These are phyloP conservation scores for Aspergillus pseudonomiae DNA, from an alignment of 2,329 filamentous ascomycete genomes.

Conservation along the genomic window DNA sequence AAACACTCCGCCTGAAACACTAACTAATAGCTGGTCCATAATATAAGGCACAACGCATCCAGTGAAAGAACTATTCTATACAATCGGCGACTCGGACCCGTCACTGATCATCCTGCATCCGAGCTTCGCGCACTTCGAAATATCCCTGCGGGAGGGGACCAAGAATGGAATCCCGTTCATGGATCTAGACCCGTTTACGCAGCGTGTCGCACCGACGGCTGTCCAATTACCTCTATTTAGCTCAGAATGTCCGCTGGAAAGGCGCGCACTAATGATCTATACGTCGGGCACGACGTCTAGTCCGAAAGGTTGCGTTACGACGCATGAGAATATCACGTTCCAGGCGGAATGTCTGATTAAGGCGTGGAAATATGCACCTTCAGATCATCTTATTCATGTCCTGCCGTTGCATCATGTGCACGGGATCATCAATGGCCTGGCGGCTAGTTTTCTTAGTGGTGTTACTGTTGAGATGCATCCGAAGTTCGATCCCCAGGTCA, in stretches of 20 bases:
- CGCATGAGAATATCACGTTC: slow-evolving; percentile 44
- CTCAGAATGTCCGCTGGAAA: slow-evolving; percentile 28
- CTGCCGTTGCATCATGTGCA: slow-evolving; percentile 56
- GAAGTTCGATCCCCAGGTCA: slow-evolving; percentile 47
- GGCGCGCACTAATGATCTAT: slow-evolving; percentile 47
- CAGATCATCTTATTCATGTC: slow-evolving; percentile 53
- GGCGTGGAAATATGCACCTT: slow-evolving; percentile 34
- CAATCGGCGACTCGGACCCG: slow-evolving; percentile 46
- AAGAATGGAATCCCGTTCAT: slow-evolving; percentile 35
- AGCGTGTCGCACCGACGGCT: slow-evolving; percentile 24
- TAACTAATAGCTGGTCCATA: not conserved
- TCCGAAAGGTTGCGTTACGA: slow-evolving; percentile 49
- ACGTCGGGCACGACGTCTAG: slow-evolving; percentile 46
- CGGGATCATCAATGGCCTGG: slow-evolving; percentile 54
- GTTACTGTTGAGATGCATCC: slow-evolving; percentile 53
- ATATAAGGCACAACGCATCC: slow-evolving; percentile 45
- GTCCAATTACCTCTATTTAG: slow-evolving; percentile 37
- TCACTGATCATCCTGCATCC: slow-evolving; percentile 47
- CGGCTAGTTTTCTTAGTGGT: slow-evolving; percentile 50
- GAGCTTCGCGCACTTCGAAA: slow-evolving; percentile 38
- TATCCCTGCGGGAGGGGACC: slow-evolving; percentile 34
- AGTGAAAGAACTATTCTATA: slow-evolving; percentile 46
- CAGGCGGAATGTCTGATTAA: slow-evolving; percentile 35
- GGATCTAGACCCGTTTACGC: slow-evolving; percentile 25
- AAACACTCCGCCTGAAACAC: not conserved